Percentiles rank a stretch among this genome's conserved stretches.
phyloP scores from a whole-genome alignment of 768 basidiomycete genomes.

The Mycena epipterygia region DNA sequence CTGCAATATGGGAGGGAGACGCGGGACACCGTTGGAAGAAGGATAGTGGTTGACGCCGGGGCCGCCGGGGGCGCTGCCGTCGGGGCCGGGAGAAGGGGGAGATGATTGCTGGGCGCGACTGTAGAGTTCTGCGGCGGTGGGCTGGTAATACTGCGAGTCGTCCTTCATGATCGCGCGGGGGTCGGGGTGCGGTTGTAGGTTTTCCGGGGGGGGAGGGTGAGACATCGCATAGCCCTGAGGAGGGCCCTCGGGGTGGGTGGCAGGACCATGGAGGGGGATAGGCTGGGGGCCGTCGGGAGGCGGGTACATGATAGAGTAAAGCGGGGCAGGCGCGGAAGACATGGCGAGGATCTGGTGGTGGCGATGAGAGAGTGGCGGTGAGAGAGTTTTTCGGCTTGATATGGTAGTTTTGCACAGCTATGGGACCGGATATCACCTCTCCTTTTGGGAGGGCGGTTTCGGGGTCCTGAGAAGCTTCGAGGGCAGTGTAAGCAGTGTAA shows the following conservation, averaged over 20 bases:
- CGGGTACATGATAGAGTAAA: conserved; percentile 26
- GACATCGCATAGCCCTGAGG: conserved; percentile 54
- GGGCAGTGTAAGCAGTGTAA: conserved; percentile 21
- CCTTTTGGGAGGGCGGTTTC: background rate
- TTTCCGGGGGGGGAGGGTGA: conserved; percentile 50
- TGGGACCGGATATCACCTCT: too few species aligned
- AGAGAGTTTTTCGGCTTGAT: background rate
- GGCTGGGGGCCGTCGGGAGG: conserved; percentile 49
- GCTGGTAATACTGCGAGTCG: conserved; percentile 63
- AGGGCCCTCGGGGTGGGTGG: conserved; percentile 58
- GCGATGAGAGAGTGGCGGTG: conserved; percentile 17
- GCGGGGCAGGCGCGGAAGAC: conserved; percentile 48
- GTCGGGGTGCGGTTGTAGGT: conserved; percentile 39
- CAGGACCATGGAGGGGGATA: conserved; percentile 57
- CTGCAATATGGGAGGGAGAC: conserved; percentile 87
- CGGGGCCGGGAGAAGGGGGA: conserved; percentile 51
- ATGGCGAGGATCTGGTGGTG: conserved; percentile 31
- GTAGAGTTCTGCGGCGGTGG: conserved; percentile 68
- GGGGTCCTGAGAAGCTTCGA: conserved; percentile 8
- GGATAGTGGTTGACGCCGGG: conserved; percentile 71
- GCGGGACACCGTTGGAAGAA: conserved; percentile 63
- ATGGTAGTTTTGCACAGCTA: too few species aligned
- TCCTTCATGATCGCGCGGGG: conserved; percentile 47
- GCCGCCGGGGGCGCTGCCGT: conserved; percentile 49
- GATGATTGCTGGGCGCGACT: conserved; percentile 57